Base-by-base conservation (phyloP, 139 green algal species). In the Eudorina sp. region DNA sequence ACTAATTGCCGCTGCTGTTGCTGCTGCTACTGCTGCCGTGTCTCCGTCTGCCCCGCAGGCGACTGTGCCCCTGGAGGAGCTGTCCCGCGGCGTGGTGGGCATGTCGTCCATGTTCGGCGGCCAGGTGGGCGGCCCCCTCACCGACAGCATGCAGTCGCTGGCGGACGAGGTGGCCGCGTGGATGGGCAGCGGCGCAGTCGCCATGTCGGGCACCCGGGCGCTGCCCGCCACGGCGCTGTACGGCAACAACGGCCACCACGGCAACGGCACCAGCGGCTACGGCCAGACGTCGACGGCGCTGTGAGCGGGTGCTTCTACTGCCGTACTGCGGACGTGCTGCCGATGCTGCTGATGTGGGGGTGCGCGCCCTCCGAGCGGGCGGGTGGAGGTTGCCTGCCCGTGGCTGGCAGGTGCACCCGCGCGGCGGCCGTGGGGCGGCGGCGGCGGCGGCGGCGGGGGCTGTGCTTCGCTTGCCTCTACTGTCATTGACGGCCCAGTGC, bases 91-190 rank as follows among this genome's bases (percentile, higher is more conserved):
- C 0, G 84, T 96, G 29, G 88, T 66, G 34, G 87, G 53, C 43
- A 88, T 95, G 85, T 89, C 90, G 1, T 70, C 60, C 66, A 81
- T 93, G 53, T 83, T 96, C 4, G 91, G 88, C 3, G 89, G 84
- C 27, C 83, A 93, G 84, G 85, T 91, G 34, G 90, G 90, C 31
- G 92, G 92, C 3, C 90, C 91, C 34, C 53, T 92, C 8, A 89
- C 91, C 4, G 91, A 94, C 38, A 72, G 40, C 51, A 92, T 93
- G 83, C 92, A 96, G 86, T 45, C 31, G 31, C 77, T 96, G 72
- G 92, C 92, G 16, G 91, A 95, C 79, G 93, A 96, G 86, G 85
- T 95, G 51, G 91, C 89, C 3, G 93, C 92, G 9, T 91, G 88
- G 88, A 86, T 89, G 38, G 88, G 88, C 36, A 79, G 53, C 21